phyloP scores from a whole-genome alignment of 805 yeast species.

The Metschnikowia koreensis region DNA sequence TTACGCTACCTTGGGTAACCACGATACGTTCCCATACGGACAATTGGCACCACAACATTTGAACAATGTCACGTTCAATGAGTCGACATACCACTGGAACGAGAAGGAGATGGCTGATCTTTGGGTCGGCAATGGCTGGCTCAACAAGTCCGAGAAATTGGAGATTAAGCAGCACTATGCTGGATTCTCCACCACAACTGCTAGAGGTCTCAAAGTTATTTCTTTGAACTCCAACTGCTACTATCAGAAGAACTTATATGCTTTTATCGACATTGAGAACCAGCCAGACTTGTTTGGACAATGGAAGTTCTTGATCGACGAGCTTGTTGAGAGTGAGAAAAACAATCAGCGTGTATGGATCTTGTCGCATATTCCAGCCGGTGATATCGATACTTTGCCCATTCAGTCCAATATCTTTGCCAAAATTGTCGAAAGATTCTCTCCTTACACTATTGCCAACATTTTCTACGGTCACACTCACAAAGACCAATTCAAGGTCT shows the following conservation, averaged over 20 bases:
- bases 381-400: conserved; percentile 57
- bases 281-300: conserved; percentile 64
- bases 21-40: conserved; percentile 71
- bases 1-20: conserved; percentile 65
- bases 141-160: conserved; percentile 24
- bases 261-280: conserved; percentile 51
- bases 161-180: conserved; percentile 50
- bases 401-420: conserved; percentile 54
- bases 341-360: conserved; percentile 70
- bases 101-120: conserved; percentile 36
- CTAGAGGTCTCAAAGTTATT: conserved; percentile 41
- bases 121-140: conserved; percentile 39
- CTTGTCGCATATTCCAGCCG: conserved; percentile 63
- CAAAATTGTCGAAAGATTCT: conserved; percentile 61
- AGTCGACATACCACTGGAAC: conserved; percentile 35
- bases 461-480: conserved; percentile 74
- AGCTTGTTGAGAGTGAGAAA: conserved; percentile 57
- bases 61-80: conserved; percentile 15
- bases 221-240: conserved; percentile 62
- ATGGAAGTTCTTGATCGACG: conserved; percentile 58
- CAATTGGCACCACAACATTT: conserved; percentile 53
- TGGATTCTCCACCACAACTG: conserved; percentile 57
- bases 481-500: conserved; percentile 60
- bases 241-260: conserved; percentile 56
- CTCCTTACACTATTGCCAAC: conserved; percentile 66